Evolutionary conservation across 2,329 filamentous ascomycete species (phyloP), one percentile per base, ranked within the genome.

Genomic region (Fusarium sulawesiense): DNA sequence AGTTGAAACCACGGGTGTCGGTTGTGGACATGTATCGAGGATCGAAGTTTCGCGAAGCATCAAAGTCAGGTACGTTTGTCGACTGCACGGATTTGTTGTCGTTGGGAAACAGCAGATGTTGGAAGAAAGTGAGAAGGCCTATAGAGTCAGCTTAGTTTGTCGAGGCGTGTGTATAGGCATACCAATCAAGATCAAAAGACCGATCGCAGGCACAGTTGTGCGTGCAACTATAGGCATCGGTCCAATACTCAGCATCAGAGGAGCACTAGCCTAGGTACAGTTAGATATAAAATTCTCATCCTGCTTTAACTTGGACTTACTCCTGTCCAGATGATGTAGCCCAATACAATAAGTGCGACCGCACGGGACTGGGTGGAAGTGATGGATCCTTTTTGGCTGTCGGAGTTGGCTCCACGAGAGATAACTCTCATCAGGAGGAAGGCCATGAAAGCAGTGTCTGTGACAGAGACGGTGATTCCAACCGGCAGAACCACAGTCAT

Each of bases 321-420:
- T 71, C 79, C 85, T 54, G 83, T 85, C 87, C 87, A 89, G 32
- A 87, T 74, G n/a, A 79, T 80, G 59, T 87, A 76, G 16, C 81
- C 85, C 47, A 80, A 72, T 23, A 84, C 77, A 20, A 83, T 76
- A 2, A 83, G 73, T 25, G 84, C 71, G 20, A 86, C 71, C 40
- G 81, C 79, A 72, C 82, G 86, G 60, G 76, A 80, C 34, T 79
- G 78, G 73, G 45, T 74, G 12, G 64, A 61, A 14, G 69, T 72
- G 6, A 76, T 50, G 23, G 64, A 70, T 34, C 75, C 72, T 20
- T 77, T 76, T 57, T 76, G 69, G n/a, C 72, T 70, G 56, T 80
- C 79, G 40, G 77, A 63, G 12, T 80, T 71, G 11, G 78, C 62
- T 5, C 80, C 80, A 11, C 75, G 76, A 10, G 80, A 80, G 55